Percentiles rank a stretch among this genome's conserved stretches.
Evolutionary conservation across 2,329 filamentous ascomycete genomes (phyloP).

Genomic region (Septoria linicola): DNA sequence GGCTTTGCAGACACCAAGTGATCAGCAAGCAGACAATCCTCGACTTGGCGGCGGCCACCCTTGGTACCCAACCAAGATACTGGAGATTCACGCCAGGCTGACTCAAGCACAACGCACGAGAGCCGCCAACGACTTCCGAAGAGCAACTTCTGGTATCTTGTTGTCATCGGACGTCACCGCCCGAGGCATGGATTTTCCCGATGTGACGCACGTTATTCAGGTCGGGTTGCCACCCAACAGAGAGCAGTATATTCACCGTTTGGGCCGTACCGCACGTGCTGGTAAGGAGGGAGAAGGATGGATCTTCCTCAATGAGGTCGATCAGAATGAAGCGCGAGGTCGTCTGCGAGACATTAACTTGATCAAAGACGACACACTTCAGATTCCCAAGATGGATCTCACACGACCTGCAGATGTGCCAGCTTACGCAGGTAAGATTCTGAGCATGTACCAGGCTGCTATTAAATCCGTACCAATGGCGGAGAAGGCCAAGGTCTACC

Average conservation of each 20-base stretch:
- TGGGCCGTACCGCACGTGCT: conserved; percentile 61
- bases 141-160: conserved; percentile 53
- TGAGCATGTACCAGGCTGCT: conserved; percentile 45
- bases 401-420: conserved; percentile 44
- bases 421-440: conserved; percentile 43
- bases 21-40: conserved; percentile 32
- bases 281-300: conserved; percentile 71
- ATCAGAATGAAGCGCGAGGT: conserved; percentile 50
- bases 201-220: conserved; percentile 54
- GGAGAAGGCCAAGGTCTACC: conserved; percentile 54
- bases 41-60: conserved; percentile 30
- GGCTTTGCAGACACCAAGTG: conserved; percentile 1
- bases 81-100: conserved; percentile 77
- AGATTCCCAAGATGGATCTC: conserved; percentile 52
- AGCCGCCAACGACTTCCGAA: conserved; percentile 71
- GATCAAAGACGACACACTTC: conserved; percentile 53
- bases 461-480: conserved; percentile 45
- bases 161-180: conserved; percentile 54
- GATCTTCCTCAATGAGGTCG: conserved; percentile 60
- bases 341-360: conserved; percentile 62
- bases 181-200: conserved; percentile 55
- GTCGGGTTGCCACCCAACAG: conserved; percentile 47
- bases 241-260: conserved; percentile 53
- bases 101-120: conserved; percentile 67
- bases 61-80: conserved; percentile 42